Conservation (phyloP, 352 stramenopile species). For the Phytophthora kernoviae region DNA sequence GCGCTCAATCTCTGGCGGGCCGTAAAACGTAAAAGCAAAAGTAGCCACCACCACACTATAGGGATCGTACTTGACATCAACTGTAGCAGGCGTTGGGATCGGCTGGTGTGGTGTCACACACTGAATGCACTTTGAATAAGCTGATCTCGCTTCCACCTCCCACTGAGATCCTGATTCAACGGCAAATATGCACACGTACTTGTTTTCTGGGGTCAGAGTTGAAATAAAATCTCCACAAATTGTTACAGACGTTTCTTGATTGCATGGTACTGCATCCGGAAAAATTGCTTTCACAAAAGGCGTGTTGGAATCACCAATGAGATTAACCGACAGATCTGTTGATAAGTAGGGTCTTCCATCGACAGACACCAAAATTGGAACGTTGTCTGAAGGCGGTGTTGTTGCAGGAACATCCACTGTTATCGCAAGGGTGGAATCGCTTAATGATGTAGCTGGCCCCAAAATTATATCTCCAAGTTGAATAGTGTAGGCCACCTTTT, state of each 20-base stretch:
- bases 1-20: constrained; percentile 2
- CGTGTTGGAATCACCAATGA: neutral
- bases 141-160: neutral
- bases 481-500: constrained; percentile 5
- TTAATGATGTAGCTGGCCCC: neutral
- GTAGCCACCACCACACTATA: neutral
- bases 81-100: neutral
- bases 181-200: constrained; percentile 2
- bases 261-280: neutral
- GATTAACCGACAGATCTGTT: neutral
- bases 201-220: neutral
- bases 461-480: neutral
- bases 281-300: neutral
- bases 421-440: constrained; percentile 9
- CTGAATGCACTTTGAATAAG: neutral
- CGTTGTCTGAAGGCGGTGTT: too few species aligned
- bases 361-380: constrained; percentile 5
- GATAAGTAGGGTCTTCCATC: constrained; percentile 5
- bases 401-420: neutral
- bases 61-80: neutral
- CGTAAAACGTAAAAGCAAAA: constrained; percentile 11
- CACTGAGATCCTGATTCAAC: neutral
- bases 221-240: constrained; percentile 12
- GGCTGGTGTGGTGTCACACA: neutral
- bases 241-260: constrained; percentile 3